Percentiles rank a stretch among this genome's conserved stretches.
Evolutionary conservation across 306 rosid genomes (phyloP).

Genomic region (Cicer cuneatum): DNA sequence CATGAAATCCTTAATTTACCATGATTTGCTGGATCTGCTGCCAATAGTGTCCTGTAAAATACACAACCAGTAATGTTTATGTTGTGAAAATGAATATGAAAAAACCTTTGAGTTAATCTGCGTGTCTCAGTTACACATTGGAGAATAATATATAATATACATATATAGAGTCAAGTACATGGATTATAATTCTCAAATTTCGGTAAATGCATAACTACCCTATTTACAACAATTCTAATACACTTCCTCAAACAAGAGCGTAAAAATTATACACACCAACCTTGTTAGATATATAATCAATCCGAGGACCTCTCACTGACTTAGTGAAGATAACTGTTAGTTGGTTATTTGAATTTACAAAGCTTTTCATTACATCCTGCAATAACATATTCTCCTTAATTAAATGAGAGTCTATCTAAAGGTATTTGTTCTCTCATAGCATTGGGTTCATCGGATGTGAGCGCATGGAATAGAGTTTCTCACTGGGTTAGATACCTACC

Average conservation of each 20-base stretch:
- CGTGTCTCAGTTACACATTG: not conserved
- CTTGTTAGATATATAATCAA: not conserved
- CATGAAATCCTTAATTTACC: constrained; percentile 26
- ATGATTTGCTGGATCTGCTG: constrained; percentile 30
- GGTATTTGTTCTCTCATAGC: not conserved
- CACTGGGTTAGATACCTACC: not conserved
- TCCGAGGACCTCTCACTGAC: not conserved
- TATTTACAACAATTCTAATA: not conserved
- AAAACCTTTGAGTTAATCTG: not conserved
- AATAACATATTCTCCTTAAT: not conserved
- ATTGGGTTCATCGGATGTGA: not conserved
- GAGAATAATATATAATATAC: not conserved
- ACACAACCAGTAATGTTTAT: constrained; percentile 23
- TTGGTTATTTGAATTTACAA: not conserved
- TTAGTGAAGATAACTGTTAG: not conserved
- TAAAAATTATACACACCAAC: constrained; percentile 1
- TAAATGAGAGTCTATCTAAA: not conserved
- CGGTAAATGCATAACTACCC: not conserved
- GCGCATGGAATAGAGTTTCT: not conserved
- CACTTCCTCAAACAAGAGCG: not conserved
- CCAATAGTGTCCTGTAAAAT: constrained; percentile 16
- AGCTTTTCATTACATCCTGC: not conserved
- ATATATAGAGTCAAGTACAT: not conserved
- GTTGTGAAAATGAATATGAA: not conserved
- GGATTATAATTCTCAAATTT: too few species aligned